Evolutionary conservation across 192 early-diverging fungal genomes (phyloP), one percentile per base, ranked within the genome.

Genomic region (Rhizoclosmatium globosum): DNA sequence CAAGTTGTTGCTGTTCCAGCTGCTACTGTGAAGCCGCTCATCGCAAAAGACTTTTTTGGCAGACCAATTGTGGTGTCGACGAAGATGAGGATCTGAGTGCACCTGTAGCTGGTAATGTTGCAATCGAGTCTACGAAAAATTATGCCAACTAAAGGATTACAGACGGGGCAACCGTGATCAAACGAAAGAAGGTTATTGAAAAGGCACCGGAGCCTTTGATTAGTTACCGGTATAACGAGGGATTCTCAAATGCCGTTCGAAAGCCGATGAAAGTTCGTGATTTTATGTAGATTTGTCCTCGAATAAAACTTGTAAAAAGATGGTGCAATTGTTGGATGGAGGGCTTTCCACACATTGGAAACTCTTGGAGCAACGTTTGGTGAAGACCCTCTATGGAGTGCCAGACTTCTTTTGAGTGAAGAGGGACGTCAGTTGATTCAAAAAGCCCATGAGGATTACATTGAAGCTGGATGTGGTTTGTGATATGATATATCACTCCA

Each of bases 241-340:
- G 95, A 13, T 97, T 93, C 76, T 94, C 95, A 3, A 96, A 97
- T 79, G 95, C 95, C 13, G 95, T 97, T 39, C 87, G 93, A 50
- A 93, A 92, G 69, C 90, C 93, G 1, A 88, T 95, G 19, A 83
- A 86, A 43, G 83, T 95, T 50, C 79, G 59, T 9, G 78, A 85
- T 39, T 70, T 84, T 39, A 21, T 84, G 64, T 53, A 53, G 31
- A 53, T 53, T 53, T 13, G 0, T 53, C 6, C 50, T 13, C 6
- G 0, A 53, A 53, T 13, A 53, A 53, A 53, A 53, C 6, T 53
- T 13, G 17, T 53, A 53, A 17, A 53, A 53, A 53, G 17, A 53
- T 53, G 50, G 43, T 64, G 57, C 57, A 31, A 4, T 56, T 76
- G 9, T 46, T 76, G 9, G 74, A 76, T 45, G 74, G 74, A 23